Conservation (phyloP, 2,329 filamentous ascomycete species). For the Grosmannia serpens region DNA sequence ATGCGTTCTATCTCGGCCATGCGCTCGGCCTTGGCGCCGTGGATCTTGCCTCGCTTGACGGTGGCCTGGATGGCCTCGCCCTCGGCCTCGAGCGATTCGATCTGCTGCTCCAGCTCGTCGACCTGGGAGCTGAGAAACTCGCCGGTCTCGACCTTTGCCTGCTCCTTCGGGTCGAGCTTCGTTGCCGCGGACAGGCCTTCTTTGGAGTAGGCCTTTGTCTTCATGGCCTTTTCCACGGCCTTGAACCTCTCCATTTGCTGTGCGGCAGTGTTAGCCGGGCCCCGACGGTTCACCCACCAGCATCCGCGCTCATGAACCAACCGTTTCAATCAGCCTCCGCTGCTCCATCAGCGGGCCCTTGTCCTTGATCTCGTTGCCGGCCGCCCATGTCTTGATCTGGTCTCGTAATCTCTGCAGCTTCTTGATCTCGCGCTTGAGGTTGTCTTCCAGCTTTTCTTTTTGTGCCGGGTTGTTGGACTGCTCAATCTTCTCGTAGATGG, state of each 20-base stretch:
- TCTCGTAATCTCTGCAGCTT: conserved; percentile 95
- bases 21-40: conserved; percentile 70
- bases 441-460: conserved; percentile 97
- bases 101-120: conserved; percentile 85
- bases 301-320: conserved; percentile 38
- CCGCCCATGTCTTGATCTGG: conserved; percentile 99
- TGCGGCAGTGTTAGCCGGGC: not conserved
- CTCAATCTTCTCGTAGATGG: conserved; percentile 96
- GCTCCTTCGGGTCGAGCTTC: conserved; percentile 94
- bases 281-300: not conserved
- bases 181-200: conserved; percentile 85
- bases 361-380: conserved; percentile 98
- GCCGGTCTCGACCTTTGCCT: conserved; percentile 79
- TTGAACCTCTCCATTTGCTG: conserved; percentile 99
- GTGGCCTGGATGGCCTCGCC: conserved; percentile 74
- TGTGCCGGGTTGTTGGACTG: conserved; percentile 85
- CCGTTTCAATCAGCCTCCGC: conserved; percentile 93
- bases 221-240: conserved; percentile 99
- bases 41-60: conserved; percentile 91
- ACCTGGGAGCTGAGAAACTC: conserved; percentile 82
- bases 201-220: conserved; percentile 98
- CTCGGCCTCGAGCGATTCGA: conserved; percentile 86
- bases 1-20: conserved; percentile 74
- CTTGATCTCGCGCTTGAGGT: conserved; percentile 98
- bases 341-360: conserved; percentile 91